Percentiles rank a stretch among this genome's conserved stretches.
Evolutionary conservation across 163 green algal species (phyloP).

Genomic region (Trebouxiophyceae sp.): DNA sequence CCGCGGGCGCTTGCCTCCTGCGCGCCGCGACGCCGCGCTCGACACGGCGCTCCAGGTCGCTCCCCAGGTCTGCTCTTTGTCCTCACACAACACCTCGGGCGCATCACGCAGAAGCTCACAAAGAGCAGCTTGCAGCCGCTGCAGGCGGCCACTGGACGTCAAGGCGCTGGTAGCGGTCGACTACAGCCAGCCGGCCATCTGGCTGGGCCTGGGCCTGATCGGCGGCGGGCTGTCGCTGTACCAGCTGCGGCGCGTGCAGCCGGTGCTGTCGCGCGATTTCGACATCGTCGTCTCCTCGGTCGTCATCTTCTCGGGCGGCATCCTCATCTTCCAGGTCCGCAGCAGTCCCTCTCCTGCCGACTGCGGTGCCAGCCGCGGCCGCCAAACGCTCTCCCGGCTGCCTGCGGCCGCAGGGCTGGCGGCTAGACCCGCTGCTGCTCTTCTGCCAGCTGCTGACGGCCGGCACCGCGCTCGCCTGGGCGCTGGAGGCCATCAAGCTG

Average conservation of each 20-base stretch:
- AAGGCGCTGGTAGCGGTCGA: slow-evolving; percentile 25
- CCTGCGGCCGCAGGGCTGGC: slow-evolving; percentile 8
- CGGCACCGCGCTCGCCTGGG: background rate
- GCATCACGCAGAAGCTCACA: background rate
- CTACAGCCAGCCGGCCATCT: slow-evolving; percentile 16
- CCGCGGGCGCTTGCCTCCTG: no score
- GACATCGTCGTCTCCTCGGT: slow-evolving; percentile 23
- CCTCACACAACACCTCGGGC: background rate
- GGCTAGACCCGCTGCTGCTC: slow-evolving; percentile 10
- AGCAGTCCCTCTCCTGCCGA: slow-evolving; percentile 7
- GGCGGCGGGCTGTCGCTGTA: slow-evolving; percentile 10
- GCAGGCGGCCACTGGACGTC: background rate
- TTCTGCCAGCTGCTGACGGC: slow-evolving; percentile 7
- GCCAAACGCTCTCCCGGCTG: no score
- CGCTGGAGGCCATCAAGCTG: slow-evolving; percentile 7
- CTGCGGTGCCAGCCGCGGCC: slow-evolving; percentile 4
- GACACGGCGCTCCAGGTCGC: no score
- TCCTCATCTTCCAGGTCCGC: slow-evolving; percentile 23
- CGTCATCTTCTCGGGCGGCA: slow-evolving; percentile 22
- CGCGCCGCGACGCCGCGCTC: no score
- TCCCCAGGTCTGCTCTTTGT: background rate
- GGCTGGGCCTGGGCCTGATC: slow-evolving; percentile 20
- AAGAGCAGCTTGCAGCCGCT: background rate
- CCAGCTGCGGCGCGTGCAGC: slow-evolving; percentile 10
- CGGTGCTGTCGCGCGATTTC: slow-evolving; percentile 15